Evolutionary conservation across 768 basidiomycete genomes (phyloP), one percentile per base, ranked within the genome.

Genomic region (Boletus subcaerulescens): DNA sequence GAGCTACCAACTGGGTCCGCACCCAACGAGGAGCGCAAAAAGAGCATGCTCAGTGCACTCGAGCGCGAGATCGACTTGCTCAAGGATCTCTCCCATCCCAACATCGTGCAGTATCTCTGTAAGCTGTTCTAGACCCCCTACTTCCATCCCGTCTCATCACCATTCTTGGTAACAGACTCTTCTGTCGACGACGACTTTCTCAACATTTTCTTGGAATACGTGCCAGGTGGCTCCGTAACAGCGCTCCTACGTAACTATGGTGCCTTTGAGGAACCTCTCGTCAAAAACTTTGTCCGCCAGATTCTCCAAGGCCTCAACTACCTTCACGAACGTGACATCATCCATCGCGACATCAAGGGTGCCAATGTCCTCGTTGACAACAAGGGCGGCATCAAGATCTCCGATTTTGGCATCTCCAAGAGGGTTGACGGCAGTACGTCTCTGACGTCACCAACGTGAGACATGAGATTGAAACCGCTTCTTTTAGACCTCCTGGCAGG

Each of bases 91-190:
- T 90, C 96, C 60, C 94, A 98, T 67, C 86, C 87, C 55, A 96
- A 98, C 66, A 98, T 99, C 56, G 97, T 99, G 22, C 96, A 98
- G 74, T 99, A 99, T 65, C 87, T 96, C 52, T 93, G 95, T 97
- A 63, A 55, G 91, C 77, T 17, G 35, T 42, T 36, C 14, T 59
- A 26, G 36, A 20, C 29, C 43, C 35, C 5, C 18, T 32, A 5
- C 26, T 18, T 1, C 31, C 40, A 52, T 33, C 40, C 10, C 22
- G 55, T 55, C 45, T 57, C 3, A 54, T 14, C 13, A 2, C 42
- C 26, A 29, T 20, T 20, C 18, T 24, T n/a, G 14, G 3, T 5
- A 3, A 11, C 9, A 98, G 97, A 98, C 69, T 99, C 97, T 1
- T 93, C 93, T 3, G 81, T 91, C 45, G 97, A 98, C 62, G 89